Percentiles rank a stretch among this genome's conserved stretches.
These are phyloP conservation scores for Thelonectria rubi DNA, from an alignment of 2,329 filamentous ascomycete genomes.

Conservation along the genomic window DNA sequence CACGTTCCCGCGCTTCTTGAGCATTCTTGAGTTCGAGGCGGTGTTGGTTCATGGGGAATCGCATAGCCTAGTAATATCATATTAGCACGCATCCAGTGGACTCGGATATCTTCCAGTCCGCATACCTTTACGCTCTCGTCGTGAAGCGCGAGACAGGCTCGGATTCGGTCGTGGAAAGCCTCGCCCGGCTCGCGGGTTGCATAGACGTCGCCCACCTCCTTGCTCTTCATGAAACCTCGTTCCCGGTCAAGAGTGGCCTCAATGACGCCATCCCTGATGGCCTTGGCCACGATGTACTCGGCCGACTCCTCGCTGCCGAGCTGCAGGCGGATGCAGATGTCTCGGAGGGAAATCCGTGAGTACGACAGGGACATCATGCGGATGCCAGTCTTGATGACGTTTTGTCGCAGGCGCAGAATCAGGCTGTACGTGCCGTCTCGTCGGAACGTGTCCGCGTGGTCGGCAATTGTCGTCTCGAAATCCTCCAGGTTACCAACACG, in stretches of 20 bases:
- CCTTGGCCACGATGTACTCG: conserved; percentile 99
- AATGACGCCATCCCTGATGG: conserved; percentile 96
- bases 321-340: conserved; percentile 95
- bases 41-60: conserved; percentile 99
- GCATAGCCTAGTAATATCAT: conserved; percentile 76
- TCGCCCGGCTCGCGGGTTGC: conserved; percentile 95
- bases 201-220: conserved; percentile 95
- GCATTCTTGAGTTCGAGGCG: conserved; percentile 96
- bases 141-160: conserved; percentile 88
- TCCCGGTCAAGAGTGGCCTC: conserved; percentile 95
- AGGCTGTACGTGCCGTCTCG: conserved; percentile 95
- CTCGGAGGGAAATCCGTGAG: conserved; percentile 93
- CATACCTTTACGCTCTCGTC: conserved; percentile 96
- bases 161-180: conserved; percentile 96
- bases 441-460: conserved; percentile 85
- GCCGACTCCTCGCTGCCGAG: conserved; percentile 96
- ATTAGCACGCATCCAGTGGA: conserved; percentile 31
- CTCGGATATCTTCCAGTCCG: not conserved
- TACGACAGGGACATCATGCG: conserved; percentile 99
- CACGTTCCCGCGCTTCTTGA: conserved; percentile 95
- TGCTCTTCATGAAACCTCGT: conserved; percentile 97
- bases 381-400: conserved; percentile 99
- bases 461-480: conserved; percentile 86
- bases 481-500: conserved; percentile 95
- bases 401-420: conserved; percentile 93